Percentiles rank a stretch among this genome's conserved stretches.
These are phyloP conservation scores for Chaetomiaceae sp. DNA, from an alignment of 2,329 filamentous ascomycete genomes.

Conservation along the genomic window DNA sequence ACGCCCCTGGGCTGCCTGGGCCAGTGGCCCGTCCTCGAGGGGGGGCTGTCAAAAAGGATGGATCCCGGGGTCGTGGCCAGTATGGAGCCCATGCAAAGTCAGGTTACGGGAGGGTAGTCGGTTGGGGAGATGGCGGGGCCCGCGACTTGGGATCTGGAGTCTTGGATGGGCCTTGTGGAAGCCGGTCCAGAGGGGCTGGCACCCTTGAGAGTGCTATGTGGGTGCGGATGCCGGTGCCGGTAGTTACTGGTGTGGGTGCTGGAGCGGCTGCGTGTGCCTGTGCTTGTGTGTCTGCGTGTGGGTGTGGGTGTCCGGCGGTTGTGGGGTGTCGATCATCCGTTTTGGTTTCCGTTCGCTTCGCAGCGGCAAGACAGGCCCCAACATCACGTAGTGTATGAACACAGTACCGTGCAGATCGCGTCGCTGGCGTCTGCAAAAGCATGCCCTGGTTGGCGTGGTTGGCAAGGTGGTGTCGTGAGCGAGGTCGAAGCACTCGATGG, in stretches of 20 bases:
- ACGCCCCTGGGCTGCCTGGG: background rate
- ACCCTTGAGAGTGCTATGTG: too few relatives aligned
- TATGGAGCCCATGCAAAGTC: background rate
- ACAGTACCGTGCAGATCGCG: too few relatives aligned
- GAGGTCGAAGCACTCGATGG: background rate
- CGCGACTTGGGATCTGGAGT: background rate
- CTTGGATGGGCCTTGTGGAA: conserved; percentile 2
- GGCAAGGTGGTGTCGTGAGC: background rate
- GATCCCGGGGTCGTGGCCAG: background rate
- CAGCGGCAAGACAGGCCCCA: background rate
- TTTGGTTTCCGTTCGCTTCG: background rate
- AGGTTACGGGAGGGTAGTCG: too few relatives aligned
- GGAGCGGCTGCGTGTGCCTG: too few relatives aligned
- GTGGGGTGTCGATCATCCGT: background rate
- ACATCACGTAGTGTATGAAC: too few relatives aligned
- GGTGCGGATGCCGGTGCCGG: too few relatives aligned
- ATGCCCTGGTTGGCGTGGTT: background rate
- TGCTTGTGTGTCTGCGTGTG: too few relatives aligned
- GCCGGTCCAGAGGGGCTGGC: too few relatives aligned
- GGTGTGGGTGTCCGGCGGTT: too few relatives aligned
- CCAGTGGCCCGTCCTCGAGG: background rate
- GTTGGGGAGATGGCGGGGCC: conserved; percentile 1
- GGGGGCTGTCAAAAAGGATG: background rate
- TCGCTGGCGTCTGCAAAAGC: background rate
- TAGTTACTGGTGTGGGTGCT: too few relatives aligned